Percentiles rank a stretch among this genome's conserved stretches.
Evolutionary conservation across 345 rosid species (phyloP).

Genomic region (Punica granatum): DNA sequence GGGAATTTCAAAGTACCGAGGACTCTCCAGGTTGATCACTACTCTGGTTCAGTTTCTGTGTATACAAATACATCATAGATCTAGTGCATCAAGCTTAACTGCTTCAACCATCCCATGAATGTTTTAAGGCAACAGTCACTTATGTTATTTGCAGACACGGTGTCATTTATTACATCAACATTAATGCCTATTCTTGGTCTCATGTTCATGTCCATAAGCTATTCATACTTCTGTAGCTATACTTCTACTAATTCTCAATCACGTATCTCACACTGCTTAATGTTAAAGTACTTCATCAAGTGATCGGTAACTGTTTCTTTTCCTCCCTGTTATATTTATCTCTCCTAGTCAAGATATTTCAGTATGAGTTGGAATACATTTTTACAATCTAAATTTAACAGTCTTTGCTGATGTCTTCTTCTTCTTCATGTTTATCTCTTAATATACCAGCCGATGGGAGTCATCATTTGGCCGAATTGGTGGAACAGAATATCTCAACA

Average conservation of each 20-base stretch:
- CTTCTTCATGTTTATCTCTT: slow-evolving; percentile 12
- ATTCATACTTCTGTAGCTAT: not conserved
- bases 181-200: not conserved
- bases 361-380: no score
- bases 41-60: not conserved
- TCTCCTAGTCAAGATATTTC: not conserved
- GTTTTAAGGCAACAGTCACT: not conserved
- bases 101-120: not conserved
- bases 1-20: slow-evolving; percentile 90
- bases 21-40: slow-evolving; percentile 65
- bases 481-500: slow-evolving; percentile 75
- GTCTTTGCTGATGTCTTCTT: not conserved
- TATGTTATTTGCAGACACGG: not conserved
- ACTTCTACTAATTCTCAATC: not conserved
- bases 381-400: not conserved
- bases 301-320: not conserved
- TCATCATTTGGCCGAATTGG: slow-evolving; percentile 69
- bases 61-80: not conserved
- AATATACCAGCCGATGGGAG: slow-evolving; percentile 66
- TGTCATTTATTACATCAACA: not conserved
- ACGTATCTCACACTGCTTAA: not conserved
- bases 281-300: not conserved
- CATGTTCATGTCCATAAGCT: not conserved
- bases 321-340: not conserved
- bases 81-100: not conserved